Conservation (phyloP, 768 basidiomycete genomes). For the Collybia nuda region DNA sequence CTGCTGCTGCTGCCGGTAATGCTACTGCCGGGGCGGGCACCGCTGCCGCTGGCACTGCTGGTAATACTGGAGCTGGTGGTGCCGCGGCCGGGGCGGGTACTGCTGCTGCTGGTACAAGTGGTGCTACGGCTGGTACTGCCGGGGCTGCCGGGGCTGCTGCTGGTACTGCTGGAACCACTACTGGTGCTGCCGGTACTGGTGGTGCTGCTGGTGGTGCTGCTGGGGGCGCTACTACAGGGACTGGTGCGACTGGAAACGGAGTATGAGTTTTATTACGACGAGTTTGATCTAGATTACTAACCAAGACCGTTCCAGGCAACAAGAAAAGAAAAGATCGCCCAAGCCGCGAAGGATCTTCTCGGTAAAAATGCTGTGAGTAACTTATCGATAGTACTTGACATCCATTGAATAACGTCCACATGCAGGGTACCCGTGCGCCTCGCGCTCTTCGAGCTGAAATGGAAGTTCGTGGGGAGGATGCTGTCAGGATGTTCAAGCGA, state of each 20-base stretch:
- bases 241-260: conserved; percentile 1
- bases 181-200: neutral
- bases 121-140: conserved; percentile 3
- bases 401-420: neutral
- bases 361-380: conserved; percentile 18
- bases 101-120: conserved; percentile 8
- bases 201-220: conserved; percentile 4
- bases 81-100: too few species aligned
- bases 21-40: conserved; percentile 2
- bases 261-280: conserved; percentile 7
- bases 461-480: conserved; percentile 24
- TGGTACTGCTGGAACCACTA: too few species aligned
- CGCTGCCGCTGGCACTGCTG: neutral
- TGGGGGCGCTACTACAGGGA: conserved; percentile 4
- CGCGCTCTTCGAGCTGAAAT: conserved; percentile 31
- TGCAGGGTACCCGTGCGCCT: conserved; percentile 39
- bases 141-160: too few species aligned
- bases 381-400: neutral
- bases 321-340: conserved; percentile 4
- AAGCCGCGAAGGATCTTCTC: conserved; percentile 13
- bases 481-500: conserved; percentile 22
- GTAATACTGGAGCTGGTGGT: too few species aligned
- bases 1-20: conserved; percentile 11
- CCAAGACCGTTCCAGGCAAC: neutral
- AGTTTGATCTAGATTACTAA: conserved; percentile 1